Percentiles rank a stretch among this genome's conserved stretches.
phyloP scores from a whole-genome alignment of 768 basidiomycete genomes.

The Galerina sulciceps region DNA sequence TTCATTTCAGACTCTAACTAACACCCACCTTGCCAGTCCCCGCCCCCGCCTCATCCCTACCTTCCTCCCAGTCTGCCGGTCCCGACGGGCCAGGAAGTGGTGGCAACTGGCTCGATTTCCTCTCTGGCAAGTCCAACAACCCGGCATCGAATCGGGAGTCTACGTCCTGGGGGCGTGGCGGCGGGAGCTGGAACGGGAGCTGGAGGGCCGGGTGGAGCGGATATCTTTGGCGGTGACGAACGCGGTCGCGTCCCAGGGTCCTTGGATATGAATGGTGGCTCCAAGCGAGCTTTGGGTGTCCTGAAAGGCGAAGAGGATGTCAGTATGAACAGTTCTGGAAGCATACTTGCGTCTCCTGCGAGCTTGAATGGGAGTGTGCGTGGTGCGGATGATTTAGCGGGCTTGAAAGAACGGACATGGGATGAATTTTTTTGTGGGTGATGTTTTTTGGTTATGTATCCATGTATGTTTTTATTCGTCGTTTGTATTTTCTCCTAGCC shows the following conservation, averaged over 20 bases:
- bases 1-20: constrained; percentile 15
- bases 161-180: constrained; percentile 37
- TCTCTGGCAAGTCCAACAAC: constrained; percentile 24
- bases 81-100: constrained; percentile 14
- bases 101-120: constrained; percentile 34
- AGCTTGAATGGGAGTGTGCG: background rate
- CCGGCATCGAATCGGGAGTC: constrained; percentile 17
- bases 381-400: background rate
- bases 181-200: background rate
- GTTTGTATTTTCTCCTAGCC: no score
- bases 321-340: background rate
- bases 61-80: constrained; percentile 15
- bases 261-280: no score
- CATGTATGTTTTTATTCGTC: background rate
- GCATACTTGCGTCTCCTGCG: constrained; percentile 1
- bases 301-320: constrained; percentile 5
- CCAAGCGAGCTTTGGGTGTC: no score
- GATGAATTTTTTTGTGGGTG: background rate
- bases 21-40: constrained; percentile 16
- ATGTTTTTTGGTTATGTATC: background rate
- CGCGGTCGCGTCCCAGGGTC: no score
- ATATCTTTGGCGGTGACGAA: no score
- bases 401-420: constrained; percentile 5
- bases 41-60: constrained; percentile 12
- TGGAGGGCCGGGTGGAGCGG: no score